A percentile compares a stretch with the other conserved stretches of the same genome.
These are phyloP conservation scores for Asterophora lycoperdoides DNA, from an alignment of 768 basidiomycete species.

Conservation along the genomic window DNA sequence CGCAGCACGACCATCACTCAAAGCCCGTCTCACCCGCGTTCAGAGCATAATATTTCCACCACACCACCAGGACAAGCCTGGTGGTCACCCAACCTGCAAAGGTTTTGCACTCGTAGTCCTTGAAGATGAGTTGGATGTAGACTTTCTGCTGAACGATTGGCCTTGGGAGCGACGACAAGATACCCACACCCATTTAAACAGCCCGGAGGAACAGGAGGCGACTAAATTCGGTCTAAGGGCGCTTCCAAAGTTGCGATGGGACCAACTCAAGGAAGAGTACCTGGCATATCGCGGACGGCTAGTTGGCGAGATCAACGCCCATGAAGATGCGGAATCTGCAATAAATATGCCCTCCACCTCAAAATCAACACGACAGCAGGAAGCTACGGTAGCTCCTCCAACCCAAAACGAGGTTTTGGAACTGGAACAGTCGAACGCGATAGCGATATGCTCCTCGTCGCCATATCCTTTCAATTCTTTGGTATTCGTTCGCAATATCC, in stretches of 20 bases:
- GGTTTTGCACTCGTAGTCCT: slow-evolving; percentile 74
- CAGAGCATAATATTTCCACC: slow-evolving; percentile 56
- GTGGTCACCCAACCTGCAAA: slow-evolving; percentile 55
- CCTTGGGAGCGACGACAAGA: slow-evolving; percentile 46
- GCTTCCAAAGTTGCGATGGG: slow-evolving; percentile 58
- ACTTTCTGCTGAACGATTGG: slow-evolving; percentile 47
- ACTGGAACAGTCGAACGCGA: neutral
- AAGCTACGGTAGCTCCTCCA: neutral
- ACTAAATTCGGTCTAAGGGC: slow-evolving; percentile 55
- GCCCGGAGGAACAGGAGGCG: slow-evolving; percentile 34
- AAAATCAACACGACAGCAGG: neutral
- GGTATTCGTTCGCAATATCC: slow-evolving; percentile 65
- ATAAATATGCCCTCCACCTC: neutral
- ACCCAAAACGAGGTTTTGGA: neutral
- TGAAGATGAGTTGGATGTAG: slow-evolving; percentile 32
- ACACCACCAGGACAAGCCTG: slow-evolving; percentile 60
- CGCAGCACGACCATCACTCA: slow-evolving; percentile 9
- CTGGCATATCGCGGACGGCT: slow-evolving; percentile 55
- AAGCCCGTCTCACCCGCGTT: slow-evolving; percentile 25
- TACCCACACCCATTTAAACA: neutral
- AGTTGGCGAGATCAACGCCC: slow-evolving; percentile 40
- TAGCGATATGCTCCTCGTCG: slow-evolving; percentile 24
- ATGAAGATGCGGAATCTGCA: slow-evolving; percentile 22
- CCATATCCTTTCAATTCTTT: slow-evolving; percentile 64
- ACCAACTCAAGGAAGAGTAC: slow-evolving; percentile 63